Base-by-base conservation (phyloP, 2,329 filamentous ascomycete genomes). In the Talaromyces sp. region DNA sequence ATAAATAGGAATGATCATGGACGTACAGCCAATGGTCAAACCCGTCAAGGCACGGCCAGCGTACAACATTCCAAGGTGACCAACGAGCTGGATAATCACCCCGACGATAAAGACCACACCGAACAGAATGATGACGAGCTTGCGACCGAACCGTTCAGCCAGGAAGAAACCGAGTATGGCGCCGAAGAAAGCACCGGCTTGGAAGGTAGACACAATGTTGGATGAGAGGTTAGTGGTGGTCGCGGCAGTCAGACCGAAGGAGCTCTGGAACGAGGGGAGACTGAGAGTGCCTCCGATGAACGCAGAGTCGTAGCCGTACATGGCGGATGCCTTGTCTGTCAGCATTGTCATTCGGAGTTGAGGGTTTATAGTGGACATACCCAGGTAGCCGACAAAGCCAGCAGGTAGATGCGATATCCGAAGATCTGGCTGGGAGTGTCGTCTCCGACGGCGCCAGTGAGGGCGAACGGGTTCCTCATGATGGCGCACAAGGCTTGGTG, bases 21-120 rank as follows among this genome's bases (percentile, higher is more conserved):
- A 83, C 40, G 82, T 81, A 63, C 77, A 79, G 22, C 77, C 76
- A 25, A 78, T 73, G 4, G 74, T 76, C 40, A 64, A 27, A 1
- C 62, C 62, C 4, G 62, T 64, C 49, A 64, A 19, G 6, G 62
- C 62, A 2, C 62, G 62, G 27, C 62, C 62, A 19, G 38, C 62
- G 19, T 64, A 64, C 31, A 64, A 22, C 34, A 59, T 13, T 17
- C 62, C 62, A 4, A 64, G 29, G 15, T 51, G 53, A n/a, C 62
- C 62, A 17, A 64, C 51, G 1, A 64, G 49, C 31, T 91, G 89
- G 71, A 91, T 82, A 61, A 89, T 73, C 62, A 88, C 86, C 51
- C 89, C 89, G 10, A 88, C 64, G 27, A 84, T 82, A 31, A 88
- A 86, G 45, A 90, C 72, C 1, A 83, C 43, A 31, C 88, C 87